A percentile compares a stretch with the other conserved stretches of the same genome.
phyloP scores from a whole-genome alignment of 2,329 filamentous ascomycete genomes.

The Anthostomella pinea region DNA sequence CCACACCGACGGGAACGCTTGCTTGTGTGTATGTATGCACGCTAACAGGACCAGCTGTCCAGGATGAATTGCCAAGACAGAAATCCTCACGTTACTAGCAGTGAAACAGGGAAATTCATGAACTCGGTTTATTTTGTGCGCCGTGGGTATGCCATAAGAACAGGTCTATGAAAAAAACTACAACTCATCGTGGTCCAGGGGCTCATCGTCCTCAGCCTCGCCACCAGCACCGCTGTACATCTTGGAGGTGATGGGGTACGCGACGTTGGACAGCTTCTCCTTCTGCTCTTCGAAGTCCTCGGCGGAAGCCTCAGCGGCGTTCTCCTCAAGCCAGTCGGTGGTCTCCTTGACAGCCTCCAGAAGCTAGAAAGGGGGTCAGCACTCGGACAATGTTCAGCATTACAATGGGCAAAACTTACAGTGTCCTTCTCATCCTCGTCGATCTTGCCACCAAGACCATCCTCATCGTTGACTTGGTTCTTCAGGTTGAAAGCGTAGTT shows the following conservation, averaged over 20 bases:
- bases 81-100: too few relatives aligned
- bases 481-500: slow-evolving; percentile 99
- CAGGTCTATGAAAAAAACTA: slow-evolving; percentile 44
- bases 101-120: slow-evolving; percentile 10
- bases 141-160: slow-evolving; percentile 30
- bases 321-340: slow-evolving; percentile 95
- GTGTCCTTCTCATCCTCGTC: slow-evolving; percentile 98
- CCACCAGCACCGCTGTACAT: slow-evolving; percentile 71
- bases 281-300: slow-evolving; percentile 99
- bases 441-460: slow-evolving; percentile 97
- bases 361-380: slow-evolving; percentile 53
- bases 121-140: slow-evolving; percentile 32
- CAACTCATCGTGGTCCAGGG: slow-evolving; percentile 71
- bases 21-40: too few relatives aligned
- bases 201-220: slow-evolving; percentile 68
- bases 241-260: slow-evolving; percentile 99
- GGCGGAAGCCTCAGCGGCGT: slow-evolving; percentile 75
- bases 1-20: too few relatives aligned
- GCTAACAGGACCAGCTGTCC: too few relatives aligned
- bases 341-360: slow-evolving; percentile 96
- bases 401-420: slow-evolving; percentile 47
- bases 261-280: slow-evolving; percentile 95
- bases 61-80: too few relatives aligned
- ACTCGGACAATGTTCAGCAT: slow-evolving; percentile 1
- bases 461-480: slow-evolving; percentile 97